These are phyloP conservation scores for Albugo laibachii DNA, from an alignment of 352 stramenopile species.

Conservation along the genomic window DNA sequence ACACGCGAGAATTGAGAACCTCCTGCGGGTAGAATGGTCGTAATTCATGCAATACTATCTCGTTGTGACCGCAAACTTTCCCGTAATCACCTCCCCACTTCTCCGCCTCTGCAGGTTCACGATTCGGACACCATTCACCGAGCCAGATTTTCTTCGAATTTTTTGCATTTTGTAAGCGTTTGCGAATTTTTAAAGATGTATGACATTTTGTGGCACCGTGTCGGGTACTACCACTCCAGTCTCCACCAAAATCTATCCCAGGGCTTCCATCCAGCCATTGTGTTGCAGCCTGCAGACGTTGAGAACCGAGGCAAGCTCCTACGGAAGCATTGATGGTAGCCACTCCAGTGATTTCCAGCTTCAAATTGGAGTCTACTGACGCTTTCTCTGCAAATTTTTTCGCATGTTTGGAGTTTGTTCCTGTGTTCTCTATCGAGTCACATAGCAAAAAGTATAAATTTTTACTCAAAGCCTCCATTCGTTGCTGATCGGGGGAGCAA, in stretches of 20 bases:
- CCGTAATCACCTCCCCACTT: constrained; percentile 69
- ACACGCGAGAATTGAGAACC: constrained; percentile 78
- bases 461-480: constrained; percentile 40
- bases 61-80: constrained; percentile 80
- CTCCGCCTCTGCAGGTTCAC: constrained; percentile 33
- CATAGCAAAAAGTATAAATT: constrained; percentile 44
- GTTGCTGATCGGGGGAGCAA: constrained; percentile 45
- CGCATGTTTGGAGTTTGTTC: neutral
- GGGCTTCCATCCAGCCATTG: constrained; percentile 58
- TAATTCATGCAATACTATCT: constrained; percentile 73
- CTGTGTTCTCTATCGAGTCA: constrained; percentile 8
- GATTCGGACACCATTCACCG: constrained; percentile 47
- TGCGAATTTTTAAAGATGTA: constrained; percentile 32
- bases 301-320: constrained; percentile 22
- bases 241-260: constrained; percentile 21
- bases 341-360: constrained; percentile 40
- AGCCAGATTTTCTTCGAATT: constrained; percentile 3
- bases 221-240: constrained; percentile 43
- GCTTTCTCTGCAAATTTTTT: constrained; percentile 10
- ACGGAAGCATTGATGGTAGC: constrained; percentile 34
- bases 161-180: constrained; percentile 8
- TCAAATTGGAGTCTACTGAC: constrained; percentile 21
- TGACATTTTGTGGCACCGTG: constrained; percentile 59
- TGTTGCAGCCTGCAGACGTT: constrained; percentile 57
- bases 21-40: constrained; percentile 74